A percentile compares a stretch with the other conserved stretches of the same genome.
Conservation (phyloP, 495 filamentous ascomycete species). For the Immersiella caudata region DNA sequence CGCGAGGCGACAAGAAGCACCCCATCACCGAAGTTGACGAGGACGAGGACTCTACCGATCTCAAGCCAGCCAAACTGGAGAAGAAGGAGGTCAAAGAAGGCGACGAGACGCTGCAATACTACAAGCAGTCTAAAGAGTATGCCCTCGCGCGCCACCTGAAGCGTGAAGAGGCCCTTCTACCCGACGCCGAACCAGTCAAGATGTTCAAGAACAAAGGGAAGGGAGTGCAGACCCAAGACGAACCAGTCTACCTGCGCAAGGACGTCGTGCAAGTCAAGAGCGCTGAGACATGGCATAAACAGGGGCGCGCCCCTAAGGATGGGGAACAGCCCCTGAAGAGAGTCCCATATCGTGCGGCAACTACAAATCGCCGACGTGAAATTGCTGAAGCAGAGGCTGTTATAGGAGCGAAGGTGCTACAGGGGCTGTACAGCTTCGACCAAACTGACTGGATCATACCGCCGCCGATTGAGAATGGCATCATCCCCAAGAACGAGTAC, state of each 20-base stretch:
- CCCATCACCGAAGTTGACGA: slow-evolving; percentile 70
- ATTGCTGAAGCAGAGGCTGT: slow-evolving; percentile 78
- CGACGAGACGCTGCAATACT: slow-evolving; percentile 82
- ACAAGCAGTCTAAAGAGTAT: slow-evolving; percentile 83
- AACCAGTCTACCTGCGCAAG: slow-evolving; percentile 77
- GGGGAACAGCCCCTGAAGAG: slow-evolving; percentile 79
- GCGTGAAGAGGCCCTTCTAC: slow-evolving; percentile 85
- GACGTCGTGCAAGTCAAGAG: slow-evolving; percentile 86
- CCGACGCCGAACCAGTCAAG: slow-evolving; percentile 68
- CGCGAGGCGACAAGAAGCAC: slow-evolving; percentile 54
- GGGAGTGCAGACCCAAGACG: slow-evolving; percentile 65
- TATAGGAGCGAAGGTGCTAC: slow-evolving; percentile 79
- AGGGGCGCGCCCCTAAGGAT: slow-evolving; percentile 73
- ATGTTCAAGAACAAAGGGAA: slow-evolving; percentile 70
- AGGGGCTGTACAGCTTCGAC: slow-evolving; percentile 80
- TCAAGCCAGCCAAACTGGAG: slow-evolving; percentile 69
- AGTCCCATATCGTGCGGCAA: slow-evolving; percentile 89
- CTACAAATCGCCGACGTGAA: slow-evolving; percentile 83
- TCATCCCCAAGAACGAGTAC: slow-evolving; percentile 92
- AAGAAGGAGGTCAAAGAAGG: slow-evolving; percentile 71
- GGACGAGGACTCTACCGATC: slow-evolving; percentile 73
- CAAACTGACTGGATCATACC: slow-evolving; percentile 96
- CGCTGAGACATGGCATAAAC: slow-evolving; percentile 97
- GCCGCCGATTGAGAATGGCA: slow-evolving; percentile 75
- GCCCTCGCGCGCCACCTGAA: slow-evolving; percentile 86